Evolutionary conservation across 2,329 filamentous ascomycete species (phyloP).

Genomic region (Tolypocladium tropicale): DNA sequence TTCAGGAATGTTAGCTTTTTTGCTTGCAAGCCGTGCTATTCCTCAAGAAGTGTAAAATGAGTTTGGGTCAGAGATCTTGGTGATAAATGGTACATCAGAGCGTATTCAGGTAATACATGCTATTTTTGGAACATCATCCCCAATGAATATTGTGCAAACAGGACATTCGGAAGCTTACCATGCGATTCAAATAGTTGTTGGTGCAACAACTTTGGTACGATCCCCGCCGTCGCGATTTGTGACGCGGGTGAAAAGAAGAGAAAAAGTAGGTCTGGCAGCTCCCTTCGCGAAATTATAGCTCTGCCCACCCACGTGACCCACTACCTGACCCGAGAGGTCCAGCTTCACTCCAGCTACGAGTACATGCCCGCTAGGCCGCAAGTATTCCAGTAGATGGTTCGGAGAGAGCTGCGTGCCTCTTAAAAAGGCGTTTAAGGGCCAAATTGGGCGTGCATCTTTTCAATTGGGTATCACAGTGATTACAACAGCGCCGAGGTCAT

Average conservation of each 20-base stretch:
- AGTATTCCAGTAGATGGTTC: too few relatives aligned
- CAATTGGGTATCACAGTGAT: constrained; percentile 7
- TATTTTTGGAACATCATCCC: constrained; percentile 41
- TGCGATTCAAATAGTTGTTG: neutral
- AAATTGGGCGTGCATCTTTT: neutral
- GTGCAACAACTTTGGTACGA: neutral
- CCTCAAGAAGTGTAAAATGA: constrained; percentile 4
- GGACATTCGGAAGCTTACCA: constrained; percentile 9
- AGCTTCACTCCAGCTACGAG: too few relatives aligned
- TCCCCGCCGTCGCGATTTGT: neutral
- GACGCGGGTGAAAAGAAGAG: neutral
- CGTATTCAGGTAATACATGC: constrained; percentile 50
- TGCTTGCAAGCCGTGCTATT: constrained; percentile 1
- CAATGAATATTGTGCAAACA: constrained; percentile 9
- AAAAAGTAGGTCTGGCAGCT: neutral
- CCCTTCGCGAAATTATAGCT: neutral
- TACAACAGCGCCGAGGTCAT: neutral
- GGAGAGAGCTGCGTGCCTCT: neutral
- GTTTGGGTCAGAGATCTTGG: constrained; percentile 59
- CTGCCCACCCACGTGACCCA: neutral
- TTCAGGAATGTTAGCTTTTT: neutral
- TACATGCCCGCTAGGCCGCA: too few relatives aligned
- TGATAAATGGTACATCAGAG: constrained; percentile 51
- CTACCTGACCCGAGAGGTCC: neutral
- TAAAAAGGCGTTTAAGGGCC: neutral